Percentiles rank a stretch among this genome's conserved stretches.
These are phyloP conservation scores for Pseudevernia furfuracea DNA, from an alignment of 495 filamentous ascomycete genomes.

Conservation along the genomic window DNA sequence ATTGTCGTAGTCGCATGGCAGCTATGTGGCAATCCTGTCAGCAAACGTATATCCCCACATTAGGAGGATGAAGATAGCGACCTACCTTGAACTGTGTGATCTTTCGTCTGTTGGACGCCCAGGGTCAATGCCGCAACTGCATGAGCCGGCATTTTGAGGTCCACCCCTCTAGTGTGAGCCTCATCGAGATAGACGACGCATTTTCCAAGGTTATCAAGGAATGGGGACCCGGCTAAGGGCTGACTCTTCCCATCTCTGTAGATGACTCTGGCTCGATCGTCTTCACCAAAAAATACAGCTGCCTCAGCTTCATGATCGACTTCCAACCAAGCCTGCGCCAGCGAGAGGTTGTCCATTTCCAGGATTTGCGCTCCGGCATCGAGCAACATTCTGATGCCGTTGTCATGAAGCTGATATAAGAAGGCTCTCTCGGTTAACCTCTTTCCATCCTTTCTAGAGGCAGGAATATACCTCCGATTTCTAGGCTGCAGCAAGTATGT, in stretches of 20 bases:
- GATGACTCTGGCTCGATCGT: constrained; percentile 37
- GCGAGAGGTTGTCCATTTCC: constrained; percentile 49
- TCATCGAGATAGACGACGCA: constrained; percentile 72
- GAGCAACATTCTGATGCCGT: constrained; percentile 48
- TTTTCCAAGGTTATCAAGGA: constrained; percentile 46
- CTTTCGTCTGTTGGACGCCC: constrained; percentile 60
- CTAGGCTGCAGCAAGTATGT: constrained; percentile 48
- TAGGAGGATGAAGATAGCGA: background rate
- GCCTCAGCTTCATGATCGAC: constrained; percentile 34
- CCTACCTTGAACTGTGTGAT: constrained; percentile 66
- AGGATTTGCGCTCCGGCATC: constrained; percentile 71
- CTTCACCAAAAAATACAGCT: constrained; percentile 47
- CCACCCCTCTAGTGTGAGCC: constrained; percentile 67
- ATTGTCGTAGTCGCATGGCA: constrained; percentile 42
- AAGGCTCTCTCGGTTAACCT: constrained; percentile 11
- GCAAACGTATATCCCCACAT: background rate
- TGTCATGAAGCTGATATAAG: background rate
- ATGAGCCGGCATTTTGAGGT: constrained; percentile 54
- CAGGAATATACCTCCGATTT: constrained; percentile 37
- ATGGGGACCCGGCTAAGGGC: constrained; percentile 52
- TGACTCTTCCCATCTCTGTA: constrained; percentile 42
- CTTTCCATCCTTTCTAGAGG: constrained; percentile 3
- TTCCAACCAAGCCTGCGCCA: constrained; percentile 45
- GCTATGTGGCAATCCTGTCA: constrained; percentile 27
- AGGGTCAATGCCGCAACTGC: constrained; percentile 64